Evolutionary conservation across 345 rosid species (phyloP), one percentile per base, ranked within the genome.

Genomic region (Acer campestre): DNA sequence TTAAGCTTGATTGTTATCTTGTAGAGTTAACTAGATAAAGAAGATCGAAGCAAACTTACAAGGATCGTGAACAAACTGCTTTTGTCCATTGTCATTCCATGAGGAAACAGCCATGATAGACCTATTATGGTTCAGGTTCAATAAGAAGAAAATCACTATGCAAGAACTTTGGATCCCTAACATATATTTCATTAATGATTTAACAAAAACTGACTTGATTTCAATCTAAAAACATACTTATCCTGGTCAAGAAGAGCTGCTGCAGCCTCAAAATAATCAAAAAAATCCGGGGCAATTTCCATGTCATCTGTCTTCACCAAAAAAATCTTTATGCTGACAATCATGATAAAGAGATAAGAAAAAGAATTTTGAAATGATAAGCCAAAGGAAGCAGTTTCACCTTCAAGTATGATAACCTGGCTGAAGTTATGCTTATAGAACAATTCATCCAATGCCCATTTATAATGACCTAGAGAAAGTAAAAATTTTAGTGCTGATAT

Each of bases 1-100:
- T 25, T 25, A 25, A 25, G 27, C 27, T 25, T 25, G 1, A 25
- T 25, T 48, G 18, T 44, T 68, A 23, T 44, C 44, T 55, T 44
- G 23, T 8, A 14, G 65, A 46, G 49, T 59, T 40, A 68, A 56
- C 67, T 11, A 7, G 18, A 69, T 44, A 56, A 79, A 61, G 38
- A 66, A 63, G 53, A 22, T 67, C 18, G 4, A 73, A 75, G 66
- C 66, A 63, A 71, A 84, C 95, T 90, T 86, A 94, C 97, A 83
- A 62, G 98, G 95, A 82, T 97, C 98, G 74, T 94, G 90, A 78
- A 97, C 99, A 80, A 94, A 97, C 81, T 94, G 98, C 87, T 86
- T 94, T 86, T 89, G 99, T 42, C 99, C 99, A 84, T 97, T 97
- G 90, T 97, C 99, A 94, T 97, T 97, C 99, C 99, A 97, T 29